Percentiles rank a stretch among this genome's conserved stretches.
phyloP scores from a whole-genome alignment of 2,329 filamentous ascomycete species.

The Microsporum canis region DNA sequence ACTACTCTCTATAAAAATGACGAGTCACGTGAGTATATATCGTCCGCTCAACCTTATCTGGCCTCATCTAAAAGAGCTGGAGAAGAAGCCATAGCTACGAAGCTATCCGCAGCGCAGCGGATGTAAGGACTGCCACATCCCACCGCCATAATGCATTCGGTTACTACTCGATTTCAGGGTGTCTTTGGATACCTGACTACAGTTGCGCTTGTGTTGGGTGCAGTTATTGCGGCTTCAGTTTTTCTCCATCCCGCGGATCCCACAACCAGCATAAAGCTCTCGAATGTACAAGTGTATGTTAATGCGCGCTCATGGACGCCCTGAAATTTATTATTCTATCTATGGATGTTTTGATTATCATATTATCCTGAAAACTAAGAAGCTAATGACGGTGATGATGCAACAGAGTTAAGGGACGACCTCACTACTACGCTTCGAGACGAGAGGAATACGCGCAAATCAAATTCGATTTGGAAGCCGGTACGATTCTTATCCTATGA shows the following conservation, averaged over 20 bases:
- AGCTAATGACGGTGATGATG: background rate
- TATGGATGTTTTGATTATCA: background rate
- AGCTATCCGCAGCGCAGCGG: background rate
- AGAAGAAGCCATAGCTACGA: background rate
- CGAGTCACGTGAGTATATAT: background rate
- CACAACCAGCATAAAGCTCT: conserved; percentile 42
- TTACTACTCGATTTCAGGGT: conserved; percentile 73
- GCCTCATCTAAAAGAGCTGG: background rate
- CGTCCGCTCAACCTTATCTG: background rate
- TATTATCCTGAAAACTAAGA: background rate
- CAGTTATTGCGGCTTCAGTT: conserved; percentile 70
- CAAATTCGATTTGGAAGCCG: conserved; percentile 79
- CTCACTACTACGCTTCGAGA: conserved; percentile 90
- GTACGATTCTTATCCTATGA: conserved; percentile 25
- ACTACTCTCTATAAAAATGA: background rate
- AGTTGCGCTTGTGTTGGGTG: conserved; percentile 70
- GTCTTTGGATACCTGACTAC: conserved; percentile 98
- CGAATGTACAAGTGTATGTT: conserved; percentile 72
- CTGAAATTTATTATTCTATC: background rate
- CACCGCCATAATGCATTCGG: conserved; percentile 65
- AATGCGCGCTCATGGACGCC: background rate
- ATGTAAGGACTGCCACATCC: background rate
- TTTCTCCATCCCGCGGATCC: conserved; percentile 44
- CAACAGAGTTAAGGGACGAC: conserved; percentile 67
- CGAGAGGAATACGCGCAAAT: conserved; percentile 94